These are phyloP conservation scores for Saccharata proteae DNA, from an alignment of 2,329 filamentous ascomycete species.

Conservation along the genomic window DNA sequence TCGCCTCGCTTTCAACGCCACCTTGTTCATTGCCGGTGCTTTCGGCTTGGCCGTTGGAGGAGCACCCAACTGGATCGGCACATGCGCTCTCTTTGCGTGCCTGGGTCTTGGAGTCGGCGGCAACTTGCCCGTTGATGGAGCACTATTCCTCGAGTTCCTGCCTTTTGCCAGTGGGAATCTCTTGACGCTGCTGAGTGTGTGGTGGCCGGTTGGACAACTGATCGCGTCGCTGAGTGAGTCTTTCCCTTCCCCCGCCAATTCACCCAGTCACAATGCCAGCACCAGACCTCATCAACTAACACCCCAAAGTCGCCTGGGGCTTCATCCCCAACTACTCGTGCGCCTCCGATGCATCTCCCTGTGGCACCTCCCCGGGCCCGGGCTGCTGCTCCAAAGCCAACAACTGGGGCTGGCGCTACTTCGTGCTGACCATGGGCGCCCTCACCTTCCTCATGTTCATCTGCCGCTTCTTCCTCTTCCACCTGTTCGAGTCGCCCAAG, in stretches of 20 bases:
- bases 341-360: slow-evolving; percentile 9
- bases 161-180: slow-evolving; percentile 63
- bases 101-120: slow-evolving; percentile 40
- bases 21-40: slow-evolving; percentile 59
- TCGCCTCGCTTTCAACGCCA: slow-evolving; percentile 69
- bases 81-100: slow-evolving; percentile 27
- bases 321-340: slow-evolving; percentile 59
- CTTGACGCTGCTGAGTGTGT: slow-evolving; percentile 68
- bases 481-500: slow-evolving; percentile 76
- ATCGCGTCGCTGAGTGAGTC: slow-evolving; percentile 44
- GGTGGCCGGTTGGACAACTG: slow-evolving; percentile 78
- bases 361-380: slow-evolving; percentile 11
- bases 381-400: slow-evolving; percentile 36
- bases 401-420: slow-evolving; percentile 63
- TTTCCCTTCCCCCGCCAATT: background rate
- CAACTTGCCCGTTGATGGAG: slow-evolving; percentile 67
- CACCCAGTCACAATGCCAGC: background rate
- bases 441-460: slow-evolving; percentile 67
- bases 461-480: slow-evolving; percentile 66
- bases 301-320: slow-evolving; percentile 52
- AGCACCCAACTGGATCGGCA: slow-evolving; percentile 51
- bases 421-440: slow-evolving; percentile 58
- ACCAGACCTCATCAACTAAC: slow-evolving; percentile 9
- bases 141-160: slow-evolving; percentile 72
- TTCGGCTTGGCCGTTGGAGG: slow-evolving; percentile 63